Evolutionary conservation across 2,329 filamentous ascomycete genomes (phyloP), one percentile per base, ranked within the genome.

Genomic region (Fusarium lyarnte): DNA sequence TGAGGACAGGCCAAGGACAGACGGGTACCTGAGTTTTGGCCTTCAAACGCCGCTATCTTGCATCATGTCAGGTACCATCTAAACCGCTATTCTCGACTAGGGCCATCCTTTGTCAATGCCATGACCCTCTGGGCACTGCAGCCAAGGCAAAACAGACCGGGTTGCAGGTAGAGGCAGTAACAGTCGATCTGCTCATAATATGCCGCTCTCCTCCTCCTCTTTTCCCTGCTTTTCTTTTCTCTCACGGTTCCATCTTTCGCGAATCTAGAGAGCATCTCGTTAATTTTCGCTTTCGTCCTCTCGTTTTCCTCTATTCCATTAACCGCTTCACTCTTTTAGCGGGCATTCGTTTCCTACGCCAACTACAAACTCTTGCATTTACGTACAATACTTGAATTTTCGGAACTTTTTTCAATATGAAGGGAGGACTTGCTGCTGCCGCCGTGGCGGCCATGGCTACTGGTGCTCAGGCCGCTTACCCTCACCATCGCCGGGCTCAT

Each of bases 311-410:
- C 73, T 79, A 75, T 70, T 77, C 77, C 80, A 86, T 83, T 79
- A 76, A 91, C 91, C 91, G 91, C 91, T 93, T 93, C 92, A 94
- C 90, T 94, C 93, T 83, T 94, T 95, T 85, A 94, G 93, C 93
- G 92, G 93, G 89, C 91, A 90, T 86, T 93, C 91, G 84, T 92
- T 92, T 79, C 70, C 70, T 66, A 73, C 49, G 58, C 57, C 75
- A 72, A 78, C 70, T 73, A 70, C 41, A 68, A 61, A 58, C 59
- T 62, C 69, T 58, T 31, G 58, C 79, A 54, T 64, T 65, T 55
- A 45, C 39, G 55, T 62, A 63, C 23, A 35, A 33, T 43, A 58
- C 47, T 53, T 66, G 38, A 60, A 47, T 52, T 59, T 59, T 66
- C 76, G 77, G 81, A 73, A 76, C 76, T 72, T 77, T 62, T 36